A percentile compares a stretch with the other conserved stretches of the same genome.
These are phyloP conservation scores for Pseudisothecium myosuroides DNA, from an alignment of 225 moss, liverwort and hornwort species.

Conservation along the genomic window DNA sequence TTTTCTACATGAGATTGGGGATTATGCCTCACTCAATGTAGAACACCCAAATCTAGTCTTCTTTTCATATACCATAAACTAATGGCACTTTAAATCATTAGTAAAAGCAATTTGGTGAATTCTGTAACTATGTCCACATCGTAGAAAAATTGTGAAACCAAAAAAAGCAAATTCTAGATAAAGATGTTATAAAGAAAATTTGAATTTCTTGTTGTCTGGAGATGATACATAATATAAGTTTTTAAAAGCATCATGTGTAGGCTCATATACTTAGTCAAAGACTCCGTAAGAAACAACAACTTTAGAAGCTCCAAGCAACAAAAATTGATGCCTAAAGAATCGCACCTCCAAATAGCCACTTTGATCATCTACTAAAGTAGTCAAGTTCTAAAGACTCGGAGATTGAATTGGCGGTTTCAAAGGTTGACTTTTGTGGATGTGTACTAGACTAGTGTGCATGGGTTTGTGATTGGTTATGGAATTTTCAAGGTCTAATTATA, in stretches of 20 bases:
- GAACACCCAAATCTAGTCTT: not conserved
- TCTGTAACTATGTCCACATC: rapidly evolving
- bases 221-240: too few relatives aligned
- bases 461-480: not conserved
- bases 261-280: not conserved
- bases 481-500: not conserved
- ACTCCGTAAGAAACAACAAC: rapidly evolving
- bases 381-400: not conserved
- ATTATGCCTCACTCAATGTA: not conserved
- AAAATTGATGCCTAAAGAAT: not conserved
- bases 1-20: not conserved
- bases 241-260: too few relatives aligned
- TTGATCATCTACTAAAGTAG: not conserved
- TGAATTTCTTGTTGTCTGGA: too few relatives aligned
- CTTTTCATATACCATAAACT: not conserved
- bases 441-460: rapidly evolving
- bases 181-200: too few relatives aligned
- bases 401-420: rapidly evolving
- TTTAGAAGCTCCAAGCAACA: not conserved
- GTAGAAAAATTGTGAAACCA: too few relatives aligned
- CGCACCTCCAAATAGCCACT: rapidly evolving
- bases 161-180: not conserved
- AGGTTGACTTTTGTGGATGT: rapidly evolving
- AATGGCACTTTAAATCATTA: not conserved
- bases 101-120: not conserved